phyloP scores from a whole-genome alignment of 441 rosid genomes.

The Melastoma candidum region DNA sequence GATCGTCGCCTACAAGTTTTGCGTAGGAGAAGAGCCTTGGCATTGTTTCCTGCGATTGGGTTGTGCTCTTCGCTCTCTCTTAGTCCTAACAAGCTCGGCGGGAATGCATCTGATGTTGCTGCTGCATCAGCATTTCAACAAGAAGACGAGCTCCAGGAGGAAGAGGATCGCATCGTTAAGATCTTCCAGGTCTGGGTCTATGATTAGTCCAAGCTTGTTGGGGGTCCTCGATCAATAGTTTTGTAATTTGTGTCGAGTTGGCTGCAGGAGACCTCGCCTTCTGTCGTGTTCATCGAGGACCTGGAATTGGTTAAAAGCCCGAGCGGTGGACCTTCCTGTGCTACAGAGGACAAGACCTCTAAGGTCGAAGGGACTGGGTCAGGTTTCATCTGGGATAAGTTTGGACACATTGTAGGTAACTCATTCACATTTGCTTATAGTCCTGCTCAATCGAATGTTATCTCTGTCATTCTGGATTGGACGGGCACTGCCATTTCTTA shows the following conservation, averaged over 20 bases:
- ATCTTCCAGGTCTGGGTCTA: slow-evolving; percentile 60
- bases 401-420: slow-evolving; percentile 81
- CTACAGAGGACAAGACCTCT: slow-evolving; percentile 36
- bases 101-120: too few species aligned
- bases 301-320: slow-evolving; percentile 48
- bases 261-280: slow-evolving; percentile 53
- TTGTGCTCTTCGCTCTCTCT: too few species aligned
- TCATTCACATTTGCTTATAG: slow-evolving; percentile 5
- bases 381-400: slow-evolving; percentile 87
- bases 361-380: slow-evolving; percentile 87
- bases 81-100: too few species aligned
- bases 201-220: neutral
- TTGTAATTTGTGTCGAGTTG: neutral
- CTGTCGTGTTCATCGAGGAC: slow-evolving; percentile 72
- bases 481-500: slow-evolving; percentile 1
- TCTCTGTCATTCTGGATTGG: too few species aligned
- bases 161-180: slow-evolving; percentile 56
- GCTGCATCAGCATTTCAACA: slow-evolving; percentile 40
- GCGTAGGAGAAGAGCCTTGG: too few species aligned
- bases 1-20: too few species aligned
- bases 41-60: too few species aligned
- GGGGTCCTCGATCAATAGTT: neutral
- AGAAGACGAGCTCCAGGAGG: slow-evolving; percentile 46
- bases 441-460: too few species aligned
- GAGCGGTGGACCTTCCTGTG: slow-evolving; percentile 24